Conservation (phyloP, 129 eudicot species). For the Apium graveolens region DNA sequence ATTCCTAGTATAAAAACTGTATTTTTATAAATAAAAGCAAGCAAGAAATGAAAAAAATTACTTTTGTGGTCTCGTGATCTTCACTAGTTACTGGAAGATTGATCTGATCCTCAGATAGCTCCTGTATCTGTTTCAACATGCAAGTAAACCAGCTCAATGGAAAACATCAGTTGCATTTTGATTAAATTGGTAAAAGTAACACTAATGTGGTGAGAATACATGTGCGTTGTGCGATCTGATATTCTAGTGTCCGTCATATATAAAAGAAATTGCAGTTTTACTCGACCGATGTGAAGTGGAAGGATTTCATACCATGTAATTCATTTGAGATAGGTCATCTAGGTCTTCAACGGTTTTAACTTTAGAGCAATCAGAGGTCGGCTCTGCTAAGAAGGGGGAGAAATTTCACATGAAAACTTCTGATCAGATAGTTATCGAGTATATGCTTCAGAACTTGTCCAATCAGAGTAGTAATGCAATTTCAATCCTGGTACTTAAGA, state of each 20-base stretch:
- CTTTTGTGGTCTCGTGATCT: conserved; percentile 38
- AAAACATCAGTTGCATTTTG: neutral
- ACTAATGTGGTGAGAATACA: neutral
- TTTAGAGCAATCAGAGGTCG: conserved; percentile 26
- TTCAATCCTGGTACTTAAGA: neutral
- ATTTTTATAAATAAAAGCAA: neutral
- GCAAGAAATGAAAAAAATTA: conserved; percentile 17
- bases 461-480: neutral
- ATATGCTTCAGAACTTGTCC: neutral
- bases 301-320: conserved; percentile 33
- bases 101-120: conserved; percentile 34
- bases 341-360: conserved; percentile 25
- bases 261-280: neutral
- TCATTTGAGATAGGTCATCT: conserved; percentile 43
- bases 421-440: neutral
- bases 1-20: neutral
- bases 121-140: conserved; percentile 47
- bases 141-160: conserved; percentile 4
- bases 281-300: neutral
- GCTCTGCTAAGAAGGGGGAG: conserved; percentile 28
- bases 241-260: neutral
- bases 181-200: no score
- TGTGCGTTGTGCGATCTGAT: neutral
- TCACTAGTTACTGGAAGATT: conserved; percentile 21
- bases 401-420: neutral